Percentiles rank a stretch among this genome's conserved stretches.
phyloP scores from a whole-genome alignment of 306 rosid genomes.

The Crataegus laevigata region DNA sequence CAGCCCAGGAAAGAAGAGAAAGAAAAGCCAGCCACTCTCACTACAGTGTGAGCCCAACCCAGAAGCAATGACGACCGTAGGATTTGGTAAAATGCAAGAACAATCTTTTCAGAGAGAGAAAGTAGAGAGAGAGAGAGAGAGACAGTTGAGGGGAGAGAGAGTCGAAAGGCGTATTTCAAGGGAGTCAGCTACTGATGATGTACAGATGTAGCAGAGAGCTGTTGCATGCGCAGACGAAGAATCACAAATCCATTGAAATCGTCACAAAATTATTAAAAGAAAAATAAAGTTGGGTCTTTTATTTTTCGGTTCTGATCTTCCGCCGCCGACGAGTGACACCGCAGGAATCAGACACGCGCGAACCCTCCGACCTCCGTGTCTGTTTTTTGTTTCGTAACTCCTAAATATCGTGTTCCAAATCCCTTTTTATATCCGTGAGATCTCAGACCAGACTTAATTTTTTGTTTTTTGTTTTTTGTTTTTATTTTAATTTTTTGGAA shows the following conservation, averaged over 20 bases:
- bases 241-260: neutral
- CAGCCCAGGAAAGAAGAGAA: neutral
- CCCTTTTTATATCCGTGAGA: neutral
- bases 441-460: neutral
- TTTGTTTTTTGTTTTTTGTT: fast-evolving
- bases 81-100: neutral
- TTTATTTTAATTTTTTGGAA: neutral
- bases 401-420: neutral
- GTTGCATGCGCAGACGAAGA: neutral
- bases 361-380: neutral
- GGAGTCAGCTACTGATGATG: neutral
- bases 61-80: neutral
- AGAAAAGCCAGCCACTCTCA: neutral
- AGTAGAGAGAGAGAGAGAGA: neutral
- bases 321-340: neutral
- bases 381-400: too few species aligned
- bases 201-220: neutral
- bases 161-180: constrained; percentile 11
- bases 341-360: neutral
- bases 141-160: neutral
- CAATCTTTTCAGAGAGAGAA: neutral
- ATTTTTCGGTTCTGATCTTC: neutral
- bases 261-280: neutral
- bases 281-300: neutral
- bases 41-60: neutral